Evolutionary conservation across 1,284 basidiomycete species (phyloP).

Genomic region (Ustilago shanxiensis): DNA sequence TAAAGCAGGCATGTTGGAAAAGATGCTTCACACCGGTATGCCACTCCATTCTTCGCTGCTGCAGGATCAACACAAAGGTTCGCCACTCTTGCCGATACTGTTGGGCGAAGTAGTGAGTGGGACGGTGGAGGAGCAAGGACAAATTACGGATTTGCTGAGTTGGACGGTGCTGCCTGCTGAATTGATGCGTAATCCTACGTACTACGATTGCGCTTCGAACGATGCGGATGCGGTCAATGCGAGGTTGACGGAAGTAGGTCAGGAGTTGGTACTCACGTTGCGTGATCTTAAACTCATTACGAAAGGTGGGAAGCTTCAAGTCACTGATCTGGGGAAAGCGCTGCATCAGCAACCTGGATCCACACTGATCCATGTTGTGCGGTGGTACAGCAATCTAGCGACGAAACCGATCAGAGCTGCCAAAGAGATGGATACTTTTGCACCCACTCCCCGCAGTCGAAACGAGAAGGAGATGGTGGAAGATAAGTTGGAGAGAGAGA

Average conservation of each 20-base stretch:
- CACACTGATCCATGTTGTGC: slow-evolving; percentile 42
- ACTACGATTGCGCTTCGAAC: slow-evolving; percentile 77
- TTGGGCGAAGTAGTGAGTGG: slow-evolving; percentile 45
- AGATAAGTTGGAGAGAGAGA: slow-evolving; percentile 4
- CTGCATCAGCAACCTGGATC: slow-evolving; percentile 45
- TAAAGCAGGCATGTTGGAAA: slow-evolving; percentile 80
- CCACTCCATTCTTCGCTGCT: slow-evolving; percentile 86
- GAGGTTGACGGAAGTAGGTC: slow-evolving; percentile 38
- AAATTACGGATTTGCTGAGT: slow-evolving; percentile 79
- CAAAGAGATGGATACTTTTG: slow-evolving; percentile 42
- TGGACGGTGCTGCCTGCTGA: slow-evolving; percentile 85
- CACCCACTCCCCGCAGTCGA: slow-evolving; percentile 11
- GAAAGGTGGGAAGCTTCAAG: slow-evolving; percentile 9
- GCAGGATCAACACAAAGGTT: slow-evolving; percentile 70
- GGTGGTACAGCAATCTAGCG: slow-evolving; percentile 30
- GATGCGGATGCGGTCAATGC: slow-evolving; percentile 25
- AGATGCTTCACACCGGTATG: slow-evolving; percentile 86
- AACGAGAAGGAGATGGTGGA: slow-evolving; percentile 16
- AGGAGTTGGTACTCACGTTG: slow-evolving; percentile 28
- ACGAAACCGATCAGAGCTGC: slow-evolving; percentile 25
- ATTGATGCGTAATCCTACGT: slow-evolving; percentile 83
- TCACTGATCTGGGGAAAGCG: slow-evolving; percentile 43
- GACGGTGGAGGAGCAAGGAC: slow-evolving; percentile 58
- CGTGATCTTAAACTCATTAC: slow-evolving; percentile 30
- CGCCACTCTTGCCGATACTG: slow-evolving; percentile 45